Evolutionary conservation across 345 rosid species (phyloP).

Genomic region (Pugionium dolabratum): DNA sequence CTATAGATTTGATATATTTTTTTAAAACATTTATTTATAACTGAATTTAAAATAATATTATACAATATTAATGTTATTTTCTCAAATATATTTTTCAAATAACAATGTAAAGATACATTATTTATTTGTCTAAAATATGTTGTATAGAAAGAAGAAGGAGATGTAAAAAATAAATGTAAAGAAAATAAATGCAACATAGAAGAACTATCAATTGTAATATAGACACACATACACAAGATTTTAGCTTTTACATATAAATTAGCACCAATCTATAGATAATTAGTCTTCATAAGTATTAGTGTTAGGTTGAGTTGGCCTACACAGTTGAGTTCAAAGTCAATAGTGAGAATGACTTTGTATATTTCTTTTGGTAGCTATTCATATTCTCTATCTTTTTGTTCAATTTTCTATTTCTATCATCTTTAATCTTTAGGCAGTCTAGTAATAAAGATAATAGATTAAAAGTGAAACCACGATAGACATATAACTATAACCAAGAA

Average conservation of each 20-base stretch:
- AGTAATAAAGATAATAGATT: constrained; percentile 14
- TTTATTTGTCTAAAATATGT: too few species aligned
- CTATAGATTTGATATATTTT: too few species aligned
- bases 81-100: too few species aligned
- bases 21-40: too few species aligned
- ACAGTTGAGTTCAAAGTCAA: constrained; percentile 30
- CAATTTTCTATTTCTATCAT: not conserved
- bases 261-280: not conserved
- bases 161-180: not conserved
- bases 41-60: too few species aligned
- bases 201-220: constrained; percentile 8
- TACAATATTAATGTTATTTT: too few species aligned
- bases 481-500: constrained; percentile 1
- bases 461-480: constrained; percentile 19
- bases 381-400: too few species aligned
- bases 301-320: constrained; percentile 37
- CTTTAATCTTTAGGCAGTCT: constrained; percentile 24
- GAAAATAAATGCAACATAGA: constrained; percentile 22
- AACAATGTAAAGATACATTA: too few species aligned
- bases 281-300: constrained; percentile 23
- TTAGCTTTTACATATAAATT: constrained; percentile 13
- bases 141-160: too few species aligned
- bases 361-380: constrained; percentile 16
- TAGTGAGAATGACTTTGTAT: constrained; percentile 6
- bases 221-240: constrained; percentile 32